Evolutionary conservation across 257 asterid genomes (phyloP).

Genomic region (Przewalskia tangutica): DNA sequence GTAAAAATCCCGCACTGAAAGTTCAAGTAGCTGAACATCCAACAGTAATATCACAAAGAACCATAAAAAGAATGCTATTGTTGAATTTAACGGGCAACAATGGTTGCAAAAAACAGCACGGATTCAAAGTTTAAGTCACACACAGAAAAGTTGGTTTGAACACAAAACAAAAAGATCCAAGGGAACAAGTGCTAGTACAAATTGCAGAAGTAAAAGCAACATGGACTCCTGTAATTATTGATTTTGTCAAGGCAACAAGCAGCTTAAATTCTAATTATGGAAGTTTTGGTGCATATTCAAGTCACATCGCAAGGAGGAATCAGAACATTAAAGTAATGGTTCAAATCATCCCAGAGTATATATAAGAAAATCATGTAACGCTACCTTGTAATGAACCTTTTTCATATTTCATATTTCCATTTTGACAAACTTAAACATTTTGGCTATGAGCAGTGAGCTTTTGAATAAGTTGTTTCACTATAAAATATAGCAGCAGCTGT

Average conservation of each 20-base stretch:
- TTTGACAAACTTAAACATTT: not conserved
- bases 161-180: not conserved
- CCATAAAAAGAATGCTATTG: not conserved
- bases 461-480: not conserved
- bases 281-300: conserved; percentile 5
- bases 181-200: not conserved
- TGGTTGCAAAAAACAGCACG: not conserved
- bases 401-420: not conserved
- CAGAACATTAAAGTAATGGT: conserved; percentile 5
- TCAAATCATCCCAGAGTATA: conserved; percentile 5
- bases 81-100: not conserved
- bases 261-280: conserved; percentile 4
- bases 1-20: conserved; percentile 4
- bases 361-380: not conserved
- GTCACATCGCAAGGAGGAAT: conserved; percentile 6
- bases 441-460: not conserved
- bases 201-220: conserved; percentile 1
- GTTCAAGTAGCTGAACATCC: conserved; percentile 6
- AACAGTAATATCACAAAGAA: not conserved
- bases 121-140: not conserved
- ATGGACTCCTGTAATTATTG: not conserved
- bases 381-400: not conserved
- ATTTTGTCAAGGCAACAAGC: conserved; percentile 1
- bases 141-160: conserved; percentile 2
- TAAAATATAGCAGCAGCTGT: not conserved